Base-by-base conservation (phyloP, 257 asterid species). In the Perilla frutescens region DNA sequence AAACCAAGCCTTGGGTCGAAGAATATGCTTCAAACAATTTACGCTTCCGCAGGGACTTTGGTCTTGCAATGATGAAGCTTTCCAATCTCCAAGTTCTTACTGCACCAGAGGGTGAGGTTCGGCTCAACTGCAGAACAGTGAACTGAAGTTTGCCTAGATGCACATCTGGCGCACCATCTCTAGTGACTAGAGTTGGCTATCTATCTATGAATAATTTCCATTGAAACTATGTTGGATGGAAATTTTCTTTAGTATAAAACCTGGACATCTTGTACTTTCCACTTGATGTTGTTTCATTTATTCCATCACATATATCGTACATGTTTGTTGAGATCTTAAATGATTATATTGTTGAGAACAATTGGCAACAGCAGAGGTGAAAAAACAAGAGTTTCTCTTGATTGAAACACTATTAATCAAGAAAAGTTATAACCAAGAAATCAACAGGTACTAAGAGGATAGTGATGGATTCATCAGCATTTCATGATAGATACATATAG, bases 41-140 rank as follows among this genome's bases (percentile, higher is more conserved):
- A 44, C 78, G 81, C 62, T 93, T 93, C 70, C 83, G 63, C 51
- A 78, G 76, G 77, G 91, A 93, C 49, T 93, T 90, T 66, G 86
- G 88, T 8, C 79, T 36, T 43, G 51, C 91, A 10, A 93, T 90
- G 98, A 79, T 82, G 59, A 93, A 90, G 84, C 93, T 93, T 15
- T 87, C 97, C 31, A 84, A 79, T 75, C 82, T 81, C 40, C 71
- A 62, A 32, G 88, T 81, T 57, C 76, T 81, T 55, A 81, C 82
- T 20, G 81, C 77, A n/a, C 79, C 89, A 0, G 34, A 49, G 76
- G 96, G 96, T 4, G 84, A 82, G 83, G 89, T 93, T 68, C 87
- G 97, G 45, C 71, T 56, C 54, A 80, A 79, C 43, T 92, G 96
- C 72, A 61, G 89, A 40, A 77, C 53, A 74, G 84, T 86, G 41